Base-by-base conservation (phyloP, 192 early-diverging fungal genomes). In the Entomortierella beljakovae region DNA sequence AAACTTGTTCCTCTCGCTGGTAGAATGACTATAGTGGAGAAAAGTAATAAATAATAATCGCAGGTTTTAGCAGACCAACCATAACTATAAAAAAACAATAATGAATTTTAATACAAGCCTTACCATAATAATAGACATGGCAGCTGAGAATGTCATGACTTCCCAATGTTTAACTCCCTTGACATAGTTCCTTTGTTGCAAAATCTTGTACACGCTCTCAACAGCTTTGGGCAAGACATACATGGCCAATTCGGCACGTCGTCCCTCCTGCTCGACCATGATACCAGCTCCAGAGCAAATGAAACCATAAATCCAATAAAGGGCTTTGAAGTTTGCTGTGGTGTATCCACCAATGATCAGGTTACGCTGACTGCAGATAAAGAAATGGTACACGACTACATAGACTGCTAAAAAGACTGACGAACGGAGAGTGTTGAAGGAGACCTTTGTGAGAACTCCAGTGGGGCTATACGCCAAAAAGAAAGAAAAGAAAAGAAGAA, bases 141-240 rank as follows among this genome's bases (percentile, higher is more conserved):
- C 88, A 26, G 69, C 81, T 29, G 88, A 87, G 48, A 84, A 84
- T 79, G 89, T 86, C 48, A 82, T 69, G 5, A 93, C 85, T 26
- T 94, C 92, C 73, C 90, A 88, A 34, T 87, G 80, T 29, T 86
- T 86, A 28, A 80, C 67, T 16, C 92, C 73, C 34, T 85, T 81
- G 49, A 94, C 83, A 80, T 74, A 82, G 29, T 87, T 81, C n/a
- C 86, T 83, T 49, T 86, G 81, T 33, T 90, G 88, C 57, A 91
- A 60, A 32, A 94, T 89, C 61, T 87, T 79, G 80, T 91, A 95
- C 37, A 92, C 70, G 42, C 83, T 86, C 60, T 88, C 80, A 4
- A 90, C 76, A 2, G 91, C 94, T 67, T 93, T 93, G 6, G 94
- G 94, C 20, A 94, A 68, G 3, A 92, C 90, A 82, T 95, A 94